Evolutionary conservation across 768 basidiomycete genomes (phyloP).

Genomic region (Panellus pusillus): DNA sequence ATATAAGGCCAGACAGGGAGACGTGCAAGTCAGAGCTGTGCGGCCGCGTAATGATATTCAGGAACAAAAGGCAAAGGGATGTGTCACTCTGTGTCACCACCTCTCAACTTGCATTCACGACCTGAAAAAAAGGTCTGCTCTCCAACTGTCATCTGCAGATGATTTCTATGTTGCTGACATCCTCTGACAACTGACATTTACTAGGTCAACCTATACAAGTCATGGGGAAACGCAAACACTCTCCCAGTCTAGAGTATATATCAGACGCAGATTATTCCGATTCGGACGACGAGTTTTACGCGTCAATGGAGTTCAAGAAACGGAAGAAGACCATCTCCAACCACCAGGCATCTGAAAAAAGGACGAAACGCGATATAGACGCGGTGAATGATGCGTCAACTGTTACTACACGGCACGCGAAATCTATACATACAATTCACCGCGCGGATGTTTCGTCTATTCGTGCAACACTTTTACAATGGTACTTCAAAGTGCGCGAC

Average conservation of each 20-base stretch:
- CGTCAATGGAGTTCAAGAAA: conserved; percentile 5
- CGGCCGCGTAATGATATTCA: not conserved
- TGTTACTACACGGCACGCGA: conserved; percentile 36
- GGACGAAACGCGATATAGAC: conserved; percentile 10
- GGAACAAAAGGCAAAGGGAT: not conserved
- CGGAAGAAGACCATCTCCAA: conserved; percentile 2
- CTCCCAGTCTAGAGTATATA: not conserved
- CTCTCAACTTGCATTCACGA: too few relatives aligned
- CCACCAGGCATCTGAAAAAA: conserved; percentile 9
- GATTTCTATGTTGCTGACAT: not conserved
- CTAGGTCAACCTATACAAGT: too few relatives aligned
- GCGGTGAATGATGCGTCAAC: conserved; percentile 13
- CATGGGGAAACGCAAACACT: conserved; percentile 20
- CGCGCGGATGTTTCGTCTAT: conserved; percentile 34
- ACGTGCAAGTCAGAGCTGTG: conserved; percentile 4
- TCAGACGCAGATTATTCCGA: conserved; percentile 11
- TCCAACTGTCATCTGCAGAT: conserved; percentile 8
- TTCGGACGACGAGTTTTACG: conserved; percentile 12
- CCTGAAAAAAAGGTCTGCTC: not conserved
- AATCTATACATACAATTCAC: conserved; percentile 49
- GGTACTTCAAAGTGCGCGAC: conserved; percentile 72
- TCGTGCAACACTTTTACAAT: conserved; percentile 54
- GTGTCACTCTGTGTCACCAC: too few relatives aligned
- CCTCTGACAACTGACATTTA: not conserved
- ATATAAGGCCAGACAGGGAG: conserved; percentile 16